Base-by-base conservation (phyloP, 352 stramenopile species). In the Pythium insidiosum region DNA sequence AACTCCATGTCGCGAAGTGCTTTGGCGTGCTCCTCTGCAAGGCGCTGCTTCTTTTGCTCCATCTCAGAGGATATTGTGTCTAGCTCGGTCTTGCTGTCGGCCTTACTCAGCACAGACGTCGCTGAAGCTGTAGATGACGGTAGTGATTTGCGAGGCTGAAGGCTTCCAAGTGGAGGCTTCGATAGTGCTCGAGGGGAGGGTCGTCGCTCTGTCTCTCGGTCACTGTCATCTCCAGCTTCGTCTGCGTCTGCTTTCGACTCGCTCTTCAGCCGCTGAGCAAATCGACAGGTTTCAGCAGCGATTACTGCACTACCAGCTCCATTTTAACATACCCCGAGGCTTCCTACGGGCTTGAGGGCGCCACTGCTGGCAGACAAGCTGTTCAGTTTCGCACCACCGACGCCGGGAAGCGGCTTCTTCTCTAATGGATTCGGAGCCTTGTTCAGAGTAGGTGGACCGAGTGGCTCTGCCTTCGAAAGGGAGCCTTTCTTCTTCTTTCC, bases 351-450 rank as follows among this genome's bases (percentile, higher is more conserved):
- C 30, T 69, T 74, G 10, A 84, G 47, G 5, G 53, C 62, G 10
- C 61, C 5, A 50, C 36, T 13, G 61, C 38, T 44, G 7, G 44
- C 53, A 1, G 50, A 57, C 0, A 60, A n/a, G 2, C 44, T 22
- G 15, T 49, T 49, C 1, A 60, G 45, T 31, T 58, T 61, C 24
- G 43, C 31, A 6, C 44, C 31, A 13, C 70, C 57, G 15, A 88
- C 47, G 5, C 56, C 73, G 13, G 63, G 61, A 2, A 90, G 65
- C 2, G 78, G 73, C 36, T 90, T 88, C 58, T 87, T 88, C 19
- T 90, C 78, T 16, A 90, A 41, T 10, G 59, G 38, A n/a, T 63
- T 67, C 2, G 44, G 53, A 20, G 47, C 54, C 2, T 64, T 73
- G 5, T 55, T 61, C 3, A 83, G 33, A 6, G 56, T 61, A n/a